Conservation (phyloP, 805 yeast genomes). For the Hanseniaspora pseudoguilliermondii region DNA sequence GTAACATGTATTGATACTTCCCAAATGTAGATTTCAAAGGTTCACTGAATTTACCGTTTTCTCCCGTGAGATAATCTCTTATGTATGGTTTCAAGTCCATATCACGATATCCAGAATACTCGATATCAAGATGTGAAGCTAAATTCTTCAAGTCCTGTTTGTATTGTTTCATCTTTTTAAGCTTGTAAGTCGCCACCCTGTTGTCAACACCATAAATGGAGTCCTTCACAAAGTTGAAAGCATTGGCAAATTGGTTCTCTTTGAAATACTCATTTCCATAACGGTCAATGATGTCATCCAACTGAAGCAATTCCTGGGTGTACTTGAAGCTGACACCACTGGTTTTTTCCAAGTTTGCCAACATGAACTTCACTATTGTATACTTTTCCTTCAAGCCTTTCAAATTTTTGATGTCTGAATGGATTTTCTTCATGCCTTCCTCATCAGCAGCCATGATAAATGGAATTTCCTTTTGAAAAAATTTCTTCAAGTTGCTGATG, state of each 20-base stretch:
- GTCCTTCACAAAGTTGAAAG: not conserved
- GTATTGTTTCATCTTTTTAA: not conserved
- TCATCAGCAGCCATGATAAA: constrained; percentile 6
- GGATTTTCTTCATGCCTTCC: not conserved
- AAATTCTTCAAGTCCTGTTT: not conserved
- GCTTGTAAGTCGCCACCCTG: not conserved
- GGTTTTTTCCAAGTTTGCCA: constrained; percentile 11
- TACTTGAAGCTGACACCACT: constrained; percentile 28
- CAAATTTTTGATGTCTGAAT: not conserved
- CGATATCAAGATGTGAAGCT: not conserved
- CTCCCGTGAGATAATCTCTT: not conserved
- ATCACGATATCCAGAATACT: not conserved
- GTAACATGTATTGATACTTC: not conserved
- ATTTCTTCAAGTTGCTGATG: not conserved
- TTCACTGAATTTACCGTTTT: not conserved
- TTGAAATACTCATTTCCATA: not conserved
- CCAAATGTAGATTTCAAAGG: not conserved
- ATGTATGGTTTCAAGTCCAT: not conserved
- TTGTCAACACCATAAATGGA: not conserved
- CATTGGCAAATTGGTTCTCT: not conserved
- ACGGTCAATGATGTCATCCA: not conserved
- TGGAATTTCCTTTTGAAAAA: constrained; percentile 2
- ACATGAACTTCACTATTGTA: not conserved
- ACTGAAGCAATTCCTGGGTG: constrained; percentile 26
- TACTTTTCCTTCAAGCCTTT: not conserved